These are phyloP conservation scores for Macrotyloma uniflorum DNA, from an alignment of 306 rosid species.

Conservation along the genomic window DNA sequence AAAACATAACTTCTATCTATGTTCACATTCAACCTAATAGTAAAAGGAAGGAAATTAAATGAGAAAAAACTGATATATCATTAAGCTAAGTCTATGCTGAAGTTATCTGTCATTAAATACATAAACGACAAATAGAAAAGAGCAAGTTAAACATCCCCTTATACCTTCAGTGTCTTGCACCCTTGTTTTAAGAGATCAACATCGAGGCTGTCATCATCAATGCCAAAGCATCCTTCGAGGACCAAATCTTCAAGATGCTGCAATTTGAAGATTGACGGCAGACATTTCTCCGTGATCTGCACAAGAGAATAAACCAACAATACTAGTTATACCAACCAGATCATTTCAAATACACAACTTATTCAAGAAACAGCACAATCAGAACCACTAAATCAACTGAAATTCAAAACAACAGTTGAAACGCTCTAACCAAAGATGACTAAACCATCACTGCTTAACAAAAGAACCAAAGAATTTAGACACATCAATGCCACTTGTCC, in stretches of 20 bases:
- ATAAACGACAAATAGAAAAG: not conserved
- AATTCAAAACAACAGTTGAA: constrained; percentile 5
- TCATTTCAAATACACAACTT: constrained; percentile 5
- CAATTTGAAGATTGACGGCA: constrained; percentile 74
- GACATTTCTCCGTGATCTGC: constrained; percentile 87
- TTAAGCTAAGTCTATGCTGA: not conserved
- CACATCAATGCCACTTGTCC: not conserved
- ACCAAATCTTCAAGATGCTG: constrained; percentile 82
- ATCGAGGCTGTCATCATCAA: constrained; percentile 70
- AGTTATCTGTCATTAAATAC: not conserved
- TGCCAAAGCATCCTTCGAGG: constrained; percentile 88
- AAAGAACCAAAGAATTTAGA: not conserved
- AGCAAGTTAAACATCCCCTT: constrained; percentile 33
- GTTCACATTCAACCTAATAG: constrained; percentile 3
- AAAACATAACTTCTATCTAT: not conserved
- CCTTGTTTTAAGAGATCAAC: constrained; percentile 57
- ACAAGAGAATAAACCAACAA: constrained; percentile 23
- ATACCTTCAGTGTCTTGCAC: constrained; percentile 85
- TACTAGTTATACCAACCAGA: constrained; percentile 26
- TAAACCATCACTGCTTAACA: not conserved
- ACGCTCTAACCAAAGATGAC: not conserved
- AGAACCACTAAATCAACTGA: constrained; percentile 23
- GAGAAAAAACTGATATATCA: not conserved
- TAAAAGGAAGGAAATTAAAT: not conserved
- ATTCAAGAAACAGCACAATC: constrained; percentile 10